Base-by-base conservation (phyloP, 1,284 basidiomycete genomes). In the Ustilago hordei region DNA sequence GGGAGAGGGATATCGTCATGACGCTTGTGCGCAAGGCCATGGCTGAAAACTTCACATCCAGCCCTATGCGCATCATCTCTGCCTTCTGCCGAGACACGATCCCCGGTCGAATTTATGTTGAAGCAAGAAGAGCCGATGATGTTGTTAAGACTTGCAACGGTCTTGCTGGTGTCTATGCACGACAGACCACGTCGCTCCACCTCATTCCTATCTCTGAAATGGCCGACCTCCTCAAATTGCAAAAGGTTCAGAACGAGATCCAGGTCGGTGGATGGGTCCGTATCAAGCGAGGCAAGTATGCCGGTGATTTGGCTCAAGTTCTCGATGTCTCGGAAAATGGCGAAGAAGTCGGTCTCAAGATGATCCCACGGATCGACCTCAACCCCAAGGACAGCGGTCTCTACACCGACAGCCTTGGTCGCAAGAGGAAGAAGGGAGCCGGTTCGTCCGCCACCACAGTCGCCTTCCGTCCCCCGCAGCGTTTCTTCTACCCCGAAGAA, bases 141-240 rank as follows among this genome's bases (percentile, higher is more conserved):
- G 96, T 98, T 68, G 90, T 90, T 76, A 90, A 92, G 57, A 95
- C 95, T 2, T 91, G 94, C 84, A 90, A 91, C 64, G 96, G 95
- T 38, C 91, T 99, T 50, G 93, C 98, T 60, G 96, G 95, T 62
- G 91, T 96, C 60, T 99, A 95, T 87, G 79, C 78, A 4, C 70
- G 78, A 39, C 91, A 92, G 60, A 75, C 77, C 41, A 72, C 73
- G 35, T 92, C 92, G 19, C 90, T 95, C 72, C 90, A 91, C 47
- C 90, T 98, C 45, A 95, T 99, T 1, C 95, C 95, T 8, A 95
- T 98, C 75, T 94, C 98, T 80, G 96, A 99, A 88, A 99, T 99
- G 96, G 94, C 95, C 7, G 95, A 94, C 74, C 88, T 99, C 38
- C 89, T 99, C 77, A 94, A 94, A 85, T 97, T 98, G 82, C 97